A percentile compares a stretch with the other conserved stretches of the same genome.
Conservation (phyloP, 2,329 filamentous ascomycete species). For the Davidsoniella neocaledoniae region DNA sequence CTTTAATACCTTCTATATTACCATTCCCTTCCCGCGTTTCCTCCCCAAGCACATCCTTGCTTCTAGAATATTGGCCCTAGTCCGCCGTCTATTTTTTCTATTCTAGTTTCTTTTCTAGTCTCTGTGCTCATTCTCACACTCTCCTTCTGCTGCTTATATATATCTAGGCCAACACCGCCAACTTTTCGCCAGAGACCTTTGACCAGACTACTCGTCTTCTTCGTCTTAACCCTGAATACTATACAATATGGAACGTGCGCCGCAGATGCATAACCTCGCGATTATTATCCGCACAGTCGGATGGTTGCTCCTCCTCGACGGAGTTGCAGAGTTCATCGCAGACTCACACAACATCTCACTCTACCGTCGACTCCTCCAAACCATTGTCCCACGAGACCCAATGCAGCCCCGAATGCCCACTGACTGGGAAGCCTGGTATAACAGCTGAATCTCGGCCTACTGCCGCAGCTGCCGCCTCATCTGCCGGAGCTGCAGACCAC, state of each 20-base stretch:
- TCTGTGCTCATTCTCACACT: neutral
- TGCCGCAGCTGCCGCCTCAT: neutral
- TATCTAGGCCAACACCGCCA: constrained; percentile 23
- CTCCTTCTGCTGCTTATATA: neutral
- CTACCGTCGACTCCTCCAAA: constrained; percentile 40
- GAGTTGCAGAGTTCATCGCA: constrained; percentile 36
- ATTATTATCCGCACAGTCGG: constrained; percentile 36
- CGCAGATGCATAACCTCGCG: constrained; percentile 49
- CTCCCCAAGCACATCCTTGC: neutral
- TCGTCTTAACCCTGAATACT: constrained; percentile 69
- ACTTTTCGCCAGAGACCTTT: constrained; percentile 41
- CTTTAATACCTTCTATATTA: too few species aligned
- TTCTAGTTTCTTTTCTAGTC: constrained; percentile 1
- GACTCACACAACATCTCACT: constrained; percentile 42
- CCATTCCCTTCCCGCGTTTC: neutral
- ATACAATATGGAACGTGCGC: constrained; percentile 81
- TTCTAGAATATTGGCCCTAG: neutral
- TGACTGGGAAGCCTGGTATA: constrained; percentile 37
- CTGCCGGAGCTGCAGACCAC: constrained; percentile 2
- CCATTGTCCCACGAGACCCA: constrained; percentile 36
- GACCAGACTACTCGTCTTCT: constrained; percentile 56
- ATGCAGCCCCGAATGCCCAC: constrained; percentile 29
- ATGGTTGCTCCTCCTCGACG: constrained; percentile 36
- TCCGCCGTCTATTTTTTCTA: neutral
- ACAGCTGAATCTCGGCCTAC: constrained; percentile 25